Evolutionary conservation across 176 grass and related monocot species (phyloP), one percentile per base, ranked within the genome.

Genomic region (Rhynchospora pubera): DNA sequence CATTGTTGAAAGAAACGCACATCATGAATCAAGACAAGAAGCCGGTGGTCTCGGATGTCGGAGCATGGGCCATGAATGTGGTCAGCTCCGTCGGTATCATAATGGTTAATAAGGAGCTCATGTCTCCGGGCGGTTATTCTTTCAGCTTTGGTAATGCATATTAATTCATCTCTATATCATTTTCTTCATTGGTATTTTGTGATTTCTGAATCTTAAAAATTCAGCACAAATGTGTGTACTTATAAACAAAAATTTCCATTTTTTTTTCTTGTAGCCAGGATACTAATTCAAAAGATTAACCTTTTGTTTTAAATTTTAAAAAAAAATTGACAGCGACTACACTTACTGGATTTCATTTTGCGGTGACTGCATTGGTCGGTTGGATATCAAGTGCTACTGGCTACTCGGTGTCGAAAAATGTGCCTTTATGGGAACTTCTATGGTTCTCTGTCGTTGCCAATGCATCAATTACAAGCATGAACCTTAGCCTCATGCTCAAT

Each of bases 11-110:
- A 82, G 79, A 51, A 44, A 18, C 21, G 1, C 5, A 7, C 5
- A 9, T 30, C 50, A 77, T 77, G 72, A 77, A 77, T 56, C 72
- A 85, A 92, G 93, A 94, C 88, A 97, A 94, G 86, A 71, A 86
- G 77, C 91, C 88, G 22, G 86, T 42, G 23, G 91, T 97, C 84
- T 97, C 94, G 64, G 90, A 97, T 77, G 71, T 85, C 13, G 94
- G 94, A 67, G 94, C 94, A 1, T 97, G 94, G 94, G 89, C 86
- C 22, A 94, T 97, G 94, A 97, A 97, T 85, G 94, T 97, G 84
- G 94, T 97, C 88, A 97, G 94, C 91, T 91, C 94, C 86, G 94
- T 97, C 44, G 88, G 94, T 46, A 88, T 97, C 79, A 97, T 97
- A 77, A 97, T 97, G 94, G 88, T 85, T 62, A 97, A 97, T 84